Conservation (phyloP, 225 moss, liverwort and hornwort genomes). For the Anthoceros angustus region DNA sequence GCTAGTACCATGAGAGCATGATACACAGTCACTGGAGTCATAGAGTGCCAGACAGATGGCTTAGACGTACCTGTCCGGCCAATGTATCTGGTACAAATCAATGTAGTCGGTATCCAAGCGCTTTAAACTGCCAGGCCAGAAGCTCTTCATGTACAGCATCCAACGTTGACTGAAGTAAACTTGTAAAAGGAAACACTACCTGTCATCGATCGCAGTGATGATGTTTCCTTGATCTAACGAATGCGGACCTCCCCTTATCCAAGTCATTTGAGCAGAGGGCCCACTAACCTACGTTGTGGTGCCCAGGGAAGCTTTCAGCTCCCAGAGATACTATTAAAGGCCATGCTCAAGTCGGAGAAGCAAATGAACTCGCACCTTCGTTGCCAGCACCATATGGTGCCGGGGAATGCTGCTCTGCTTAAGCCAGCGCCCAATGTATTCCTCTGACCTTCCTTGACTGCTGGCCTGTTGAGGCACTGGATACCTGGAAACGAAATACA, state of each 20-base stretch:
- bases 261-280: constrained; percentile 85
- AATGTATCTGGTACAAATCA: constrained; percentile 77
- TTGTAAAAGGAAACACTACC: constrained; percentile 17
- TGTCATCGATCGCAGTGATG: constrained; percentile 55
- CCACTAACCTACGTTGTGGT: constrained; percentile 37
- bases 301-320: background rate
- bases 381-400: constrained; percentile 52
- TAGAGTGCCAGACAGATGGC: constrained; percentile 3
- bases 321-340: background rate
- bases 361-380: constrained; percentile 30
- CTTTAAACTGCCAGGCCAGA: constrained; percentile 37
- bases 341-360: background rate
- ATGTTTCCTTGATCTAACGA: constrained; percentile 62
- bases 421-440: constrained; percentile 65
- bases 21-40: background rate
- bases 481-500: constrained; percentile 31
- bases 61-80: constrained; percentile 61
- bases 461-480: constrained; percentile 64
- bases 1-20: background rate
- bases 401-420: constrained; percentile 41
- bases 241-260: constrained; percentile 64
- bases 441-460: constrained; percentile 60
- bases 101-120: constrained; percentile 70
- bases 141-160: background rate
- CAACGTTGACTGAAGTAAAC: background rate